Evolutionary conservation across 169 alveolate species (phyloP).

Genomic region (Cryptosporidium parvum): DNA sequence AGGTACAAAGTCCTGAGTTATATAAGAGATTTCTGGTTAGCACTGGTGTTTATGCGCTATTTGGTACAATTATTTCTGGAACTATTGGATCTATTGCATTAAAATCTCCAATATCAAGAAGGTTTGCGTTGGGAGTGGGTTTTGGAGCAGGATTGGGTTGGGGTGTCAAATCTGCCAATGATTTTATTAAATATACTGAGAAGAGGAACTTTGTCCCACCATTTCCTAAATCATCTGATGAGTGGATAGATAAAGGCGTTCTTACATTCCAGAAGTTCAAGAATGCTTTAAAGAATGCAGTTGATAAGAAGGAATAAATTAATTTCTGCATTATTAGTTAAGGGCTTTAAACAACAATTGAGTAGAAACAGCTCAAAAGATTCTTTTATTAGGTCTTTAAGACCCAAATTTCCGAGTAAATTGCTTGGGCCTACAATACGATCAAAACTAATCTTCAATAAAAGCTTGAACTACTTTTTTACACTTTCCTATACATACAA

Average conservation of each 20-base stretch:
- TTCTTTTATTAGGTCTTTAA: not conserved
- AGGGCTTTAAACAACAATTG: not conserved
- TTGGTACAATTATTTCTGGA: constrained; percentile 39
- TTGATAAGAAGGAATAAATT: constrained; percentile 13
- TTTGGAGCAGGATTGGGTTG: constrained; percentile 68
- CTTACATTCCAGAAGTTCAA: constrained; percentile 22
- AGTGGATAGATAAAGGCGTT: constrained; percentile 59
- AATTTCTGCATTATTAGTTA: not conserved
- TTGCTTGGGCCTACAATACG: not conserved
- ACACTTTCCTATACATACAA: constrained; percentile 42
- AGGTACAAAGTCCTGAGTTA: constrained; percentile 22
- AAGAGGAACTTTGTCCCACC: constrained; percentile 33
- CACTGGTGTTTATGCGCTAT: constrained; percentile 59
- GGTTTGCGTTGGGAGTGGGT: constrained; percentile 64
- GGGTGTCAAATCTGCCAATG: constrained; percentile 72
- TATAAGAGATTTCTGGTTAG: constrained; percentile 62
- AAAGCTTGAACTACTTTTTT: constrained; percentile 60
- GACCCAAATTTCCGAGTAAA: not conserved
- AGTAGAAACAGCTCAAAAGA: not conserved
- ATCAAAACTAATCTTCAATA: constrained; percentile 8
- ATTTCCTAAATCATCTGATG: constrained; percentile 68
- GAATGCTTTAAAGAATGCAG: not conserved
- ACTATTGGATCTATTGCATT: constrained; percentile 56
- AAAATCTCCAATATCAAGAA: constrained; percentile 41
- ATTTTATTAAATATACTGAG: constrained; percentile 45